Base-by-base conservation (phyloP, 108 stramenopile genomes). In the Chaetoceros tenuissimus region DNA sequence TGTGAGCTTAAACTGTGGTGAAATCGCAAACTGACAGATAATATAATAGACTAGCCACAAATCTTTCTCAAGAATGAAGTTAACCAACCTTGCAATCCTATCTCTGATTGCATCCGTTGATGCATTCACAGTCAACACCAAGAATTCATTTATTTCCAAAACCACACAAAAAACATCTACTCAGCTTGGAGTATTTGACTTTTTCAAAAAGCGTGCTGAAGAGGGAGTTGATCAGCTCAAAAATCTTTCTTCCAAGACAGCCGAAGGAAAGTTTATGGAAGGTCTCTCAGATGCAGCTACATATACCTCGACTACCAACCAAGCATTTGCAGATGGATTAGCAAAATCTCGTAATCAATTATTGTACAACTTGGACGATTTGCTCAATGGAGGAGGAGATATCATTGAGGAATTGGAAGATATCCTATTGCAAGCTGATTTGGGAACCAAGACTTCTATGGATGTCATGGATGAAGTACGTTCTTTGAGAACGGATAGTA, bases 391-490 rank as follows among this genome's bases (percentile, higher is more conserved):
- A 24, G 59, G 57, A 10, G 48, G 53, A 17, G 79, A 80, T 49
- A 52, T 84, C 10, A 53, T 90, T 57, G 85, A 86, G 44, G 78
- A 84, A 18, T 54, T 91, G 56, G 71, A 80, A 55, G 85, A 87
- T 54, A 71, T 84, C 3, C 54, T 91, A 21, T 46, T 91, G 8
- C 85, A 87, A 60, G 85, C 89, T 0, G 89, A 91, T 72, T 68
- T 91, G 62, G 85, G 89, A 8, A 73, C 76, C 50, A 74, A 70
- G 19, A 87, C 85, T 8, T 62, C 83, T 21, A 83, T 87, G 51
- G 89, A 87, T 61, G 80, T 91, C 18, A 64, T 91, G 31, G 54
- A 67, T 7, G 89, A 91, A 66, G 85, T 86, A n/a, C 69, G 77
- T 24, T 71, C 57, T 48, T 66, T 91, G 28, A 53, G 74, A 24